Percentiles rank a stretch among this genome's conserved stretches.
phyloP scores from a whole-genome alignment of 306 rosid species.

The Trifolium subterraneum region DNA sequence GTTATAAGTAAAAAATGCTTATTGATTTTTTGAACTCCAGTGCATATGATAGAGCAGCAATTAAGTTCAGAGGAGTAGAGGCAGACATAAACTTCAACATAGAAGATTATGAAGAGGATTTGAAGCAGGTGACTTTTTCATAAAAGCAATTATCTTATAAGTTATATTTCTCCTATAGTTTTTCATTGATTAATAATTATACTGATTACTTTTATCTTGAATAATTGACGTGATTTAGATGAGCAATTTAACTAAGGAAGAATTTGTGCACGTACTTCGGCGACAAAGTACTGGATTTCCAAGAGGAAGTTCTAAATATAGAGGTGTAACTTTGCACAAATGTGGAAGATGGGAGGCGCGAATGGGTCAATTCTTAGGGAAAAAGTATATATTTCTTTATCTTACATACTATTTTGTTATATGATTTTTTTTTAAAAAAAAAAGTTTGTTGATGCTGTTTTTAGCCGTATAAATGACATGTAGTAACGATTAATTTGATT shows the following conservation, averaged over 20 bases:
- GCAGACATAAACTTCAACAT: slow-evolving; percentile 94
- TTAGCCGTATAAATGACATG: not conserved
- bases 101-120: slow-evolving; percentile 89
- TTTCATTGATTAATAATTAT: not conserved
- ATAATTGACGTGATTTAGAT: slow-evolving; percentile 52
- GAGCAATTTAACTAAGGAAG: slow-evolving; percentile 93
- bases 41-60: slow-evolving; percentile 98
- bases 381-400: slow-evolving; percentile 58
- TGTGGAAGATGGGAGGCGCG: slow-evolving; percentile 99
- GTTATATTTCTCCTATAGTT: slow-evolving; percentile 32
- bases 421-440: not conserved
- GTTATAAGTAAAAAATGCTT: not conserved
- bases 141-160: not conserved
- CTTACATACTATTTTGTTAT: not conserved
- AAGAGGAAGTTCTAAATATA: slow-evolving; percentile 98
- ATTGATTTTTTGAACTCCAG: slow-evolving; percentile 52
- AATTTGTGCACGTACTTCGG: slow-evolving; percentile 98
- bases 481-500: slow-evolving; percentile 20
- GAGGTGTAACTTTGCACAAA: slow-evolving; percentile 98
- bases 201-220: not conserved
- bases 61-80: slow-evolving; percentile 92
- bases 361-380: slow-evolving; percentile 98
- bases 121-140: slow-evolving; percentile 70
- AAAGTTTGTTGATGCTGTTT: slow-evolving; percentile 1
- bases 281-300: slow-evolving; percentile 99